Evolutionary conservation across 2,329 filamentous ascomycete species (phyloP).

Genomic region (Fusarium longipes): DNA sequence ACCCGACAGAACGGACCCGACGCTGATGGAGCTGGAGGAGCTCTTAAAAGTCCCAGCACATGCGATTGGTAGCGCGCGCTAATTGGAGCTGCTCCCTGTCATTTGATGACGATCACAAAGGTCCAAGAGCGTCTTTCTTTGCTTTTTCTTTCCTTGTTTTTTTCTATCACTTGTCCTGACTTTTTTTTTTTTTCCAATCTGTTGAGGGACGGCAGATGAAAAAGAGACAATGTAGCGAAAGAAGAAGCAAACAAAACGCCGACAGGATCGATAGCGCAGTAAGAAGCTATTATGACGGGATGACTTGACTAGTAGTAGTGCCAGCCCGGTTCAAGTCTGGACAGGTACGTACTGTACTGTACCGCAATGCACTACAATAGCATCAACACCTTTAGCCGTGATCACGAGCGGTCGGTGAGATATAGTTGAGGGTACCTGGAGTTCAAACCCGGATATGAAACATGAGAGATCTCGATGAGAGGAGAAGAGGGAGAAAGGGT

Average conservation of each 20-base stretch:
- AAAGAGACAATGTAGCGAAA: conserved; percentile 11
- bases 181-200: not conserved
- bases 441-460: not conserved
- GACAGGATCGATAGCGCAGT: not conserved
- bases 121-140: conserved; percentile 14
- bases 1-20: conserved; percentile 38
- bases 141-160: conserved; percentile 17
- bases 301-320: not conserved
- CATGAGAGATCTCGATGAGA: conserved; percentile 12
- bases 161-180: conserved; percentile 3
- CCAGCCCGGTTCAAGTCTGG: not conserved
- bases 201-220: conserved; percentile 23
- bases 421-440: conserved; percentile 1
- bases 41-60: conserved; percentile 8
- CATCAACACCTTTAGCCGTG: conserved; percentile 5
- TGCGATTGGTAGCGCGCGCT: conserved; percentile 36
- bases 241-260: conserved; percentile 15
- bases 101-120: conserved; percentile 25
- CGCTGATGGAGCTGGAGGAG: conserved; percentile 27
- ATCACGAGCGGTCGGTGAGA: conserved; percentile 26
- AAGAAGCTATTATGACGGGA: not conserved
- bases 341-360: not conserved
- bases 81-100: conserved; percentile 33
- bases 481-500: conserved; percentile 2
- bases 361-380: not conserved